phyloP scores from a whole-genome alignment of 352 stramenopile genomes.

The Phytophthora capsici region DNA sequence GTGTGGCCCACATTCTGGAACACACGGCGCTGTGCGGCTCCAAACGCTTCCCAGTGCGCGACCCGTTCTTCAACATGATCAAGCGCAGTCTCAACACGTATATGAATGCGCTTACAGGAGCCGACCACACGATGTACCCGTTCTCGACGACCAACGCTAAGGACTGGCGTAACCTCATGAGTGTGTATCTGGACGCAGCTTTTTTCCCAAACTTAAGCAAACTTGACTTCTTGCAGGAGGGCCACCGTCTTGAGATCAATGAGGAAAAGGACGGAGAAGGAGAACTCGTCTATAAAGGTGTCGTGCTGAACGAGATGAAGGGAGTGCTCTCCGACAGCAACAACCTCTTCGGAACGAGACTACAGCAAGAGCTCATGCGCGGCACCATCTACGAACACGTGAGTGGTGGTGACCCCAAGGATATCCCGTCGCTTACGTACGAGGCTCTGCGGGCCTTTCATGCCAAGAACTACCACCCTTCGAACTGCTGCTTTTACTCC shows the following conservation, averaged over 20 bases:
- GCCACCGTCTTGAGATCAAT: conserved; percentile 72
- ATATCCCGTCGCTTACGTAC: conserved; percentile 83
- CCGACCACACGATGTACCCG: conserved; percentile 99
- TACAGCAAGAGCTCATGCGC: conserved; percentile 94
- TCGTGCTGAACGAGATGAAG: conserved; percentile 99
- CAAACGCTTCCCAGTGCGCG: conserved; percentile 97
- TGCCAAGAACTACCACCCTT: conserved; percentile 86
- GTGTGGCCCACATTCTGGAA: conserved; percentile 99
- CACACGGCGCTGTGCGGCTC: conserved; percentile 95
- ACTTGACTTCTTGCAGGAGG: conserved; percentile 84
- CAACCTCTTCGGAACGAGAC: conserved; percentile 90
- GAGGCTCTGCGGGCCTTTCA: conserved; percentile 84
- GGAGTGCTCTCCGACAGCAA: conserved; percentile 96
- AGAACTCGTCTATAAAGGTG: conserved; percentile 85
- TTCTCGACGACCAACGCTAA: conserved; percentile 97
- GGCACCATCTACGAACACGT: conserved; percentile 86
- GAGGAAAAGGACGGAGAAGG: conserved; percentile 41
- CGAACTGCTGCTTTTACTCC: conserved; percentile 90
- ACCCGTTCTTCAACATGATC: conserved; percentile 99
- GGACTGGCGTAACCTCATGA: conserved; percentile 98
- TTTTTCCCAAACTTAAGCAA: conserved; percentile 93
- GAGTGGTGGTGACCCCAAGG: conserved; percentile 73
- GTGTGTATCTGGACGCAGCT: conserved; percentile 97
- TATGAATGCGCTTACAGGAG: conserved; percentile 99
- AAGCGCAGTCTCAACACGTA: conserved; percentile 99